These are phyloP conservation scores for Cladophialophora exuberans DNA, from an alignment of 2,329 filamentous ascomycete genomes.

Conservation along the genomic window DNA sequence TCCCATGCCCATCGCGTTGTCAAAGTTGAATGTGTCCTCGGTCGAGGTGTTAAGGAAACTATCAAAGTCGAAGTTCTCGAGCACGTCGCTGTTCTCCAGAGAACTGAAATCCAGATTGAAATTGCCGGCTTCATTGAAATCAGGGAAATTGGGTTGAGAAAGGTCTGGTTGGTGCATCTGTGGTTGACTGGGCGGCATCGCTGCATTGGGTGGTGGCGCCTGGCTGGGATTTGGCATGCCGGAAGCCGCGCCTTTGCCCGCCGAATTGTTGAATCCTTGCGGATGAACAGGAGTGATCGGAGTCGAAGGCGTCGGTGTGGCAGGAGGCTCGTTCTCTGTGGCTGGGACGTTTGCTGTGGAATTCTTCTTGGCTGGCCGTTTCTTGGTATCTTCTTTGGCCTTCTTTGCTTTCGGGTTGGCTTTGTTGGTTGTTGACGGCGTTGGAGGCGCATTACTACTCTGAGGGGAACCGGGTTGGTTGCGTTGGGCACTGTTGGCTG, in stretches of 20 bases:
- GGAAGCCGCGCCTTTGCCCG: constrained; percentile 39
- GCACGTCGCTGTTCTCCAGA: constrained; percentile 50
- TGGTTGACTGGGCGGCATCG: constrained; percentile 33
- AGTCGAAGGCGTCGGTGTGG: constrained; percentile 53
- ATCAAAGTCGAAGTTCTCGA: constrained; percentile 67
- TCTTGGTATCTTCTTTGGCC: constrained; percentile 51
- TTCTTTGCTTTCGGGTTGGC: constrained; percentile 64
- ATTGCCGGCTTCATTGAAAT: constrained; percentile 26
- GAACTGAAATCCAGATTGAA: constrained; percentile 43
- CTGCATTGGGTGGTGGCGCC: constrained; percentile 41
- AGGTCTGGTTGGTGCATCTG: constrained; percentile 34
- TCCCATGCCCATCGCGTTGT: constrained; percentile 47
- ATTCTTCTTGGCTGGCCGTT: constrained; percentile 53
- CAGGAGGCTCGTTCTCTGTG: constrained; percentile 48
- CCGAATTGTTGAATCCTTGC: constrained; percentile 47
- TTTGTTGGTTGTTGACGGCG: constrained; percentile 64
- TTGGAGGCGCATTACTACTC: constrained; percentile 58
- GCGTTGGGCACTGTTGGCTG: constrained; percentile 45
- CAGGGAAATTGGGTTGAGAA: constrained; percentile 25
- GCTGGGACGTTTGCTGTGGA: constrained; percentile 45
- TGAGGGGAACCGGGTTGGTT: constrained; percentile 49
- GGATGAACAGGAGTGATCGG: constrained; percentile 53
- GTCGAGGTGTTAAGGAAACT: constrained; percentile 63
- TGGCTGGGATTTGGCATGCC: constrained; percentile 36
- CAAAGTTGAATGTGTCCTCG: constrained; percentile 52